These are phyloP conservation scores for Citrus australasica DNA, from an alignment of 345 rosid genomes.

Conservation along the genomic window DNA sequence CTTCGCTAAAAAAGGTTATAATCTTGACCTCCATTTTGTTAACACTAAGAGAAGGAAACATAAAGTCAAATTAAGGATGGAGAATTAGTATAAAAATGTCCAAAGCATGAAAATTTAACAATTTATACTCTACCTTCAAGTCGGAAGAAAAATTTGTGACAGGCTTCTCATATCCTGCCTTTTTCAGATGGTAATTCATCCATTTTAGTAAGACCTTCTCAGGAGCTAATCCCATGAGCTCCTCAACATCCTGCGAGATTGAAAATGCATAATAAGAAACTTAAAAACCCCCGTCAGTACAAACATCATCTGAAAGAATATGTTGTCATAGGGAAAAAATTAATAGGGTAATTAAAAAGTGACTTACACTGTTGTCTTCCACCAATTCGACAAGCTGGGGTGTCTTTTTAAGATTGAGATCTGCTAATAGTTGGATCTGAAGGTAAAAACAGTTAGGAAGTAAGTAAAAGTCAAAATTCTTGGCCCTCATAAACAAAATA, in stretches of 20 bases:
- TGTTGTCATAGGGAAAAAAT: background rate
- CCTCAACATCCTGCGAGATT: constrained; percentile 75
- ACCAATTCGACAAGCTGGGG: constrained; percentile 94
- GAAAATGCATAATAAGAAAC: background rate
- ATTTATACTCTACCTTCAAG: constrained; percentile 50
- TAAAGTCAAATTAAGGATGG: background rate
- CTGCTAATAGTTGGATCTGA: constrained; percentile 85
- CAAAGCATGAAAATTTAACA: background rate
- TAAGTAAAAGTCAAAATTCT: background rate
- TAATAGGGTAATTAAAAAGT: background rate
- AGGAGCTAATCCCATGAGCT: constrained; percentile 81
- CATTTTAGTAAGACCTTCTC: constrained; percentile 84
- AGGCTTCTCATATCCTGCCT: constrained; percentile 82
- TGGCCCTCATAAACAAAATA: background rate
- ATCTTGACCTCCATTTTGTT: background rate
- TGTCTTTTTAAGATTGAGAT: constrained; percentile 89
- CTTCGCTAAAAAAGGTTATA: background rate
- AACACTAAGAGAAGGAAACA: background rate
- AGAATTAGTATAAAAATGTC: background rate
- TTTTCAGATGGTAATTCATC: constrained; percentile 92
- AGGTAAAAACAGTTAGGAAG: constrained; percentile 12
- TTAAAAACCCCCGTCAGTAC: background rate
- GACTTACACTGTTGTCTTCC: constrained; percentile 66
- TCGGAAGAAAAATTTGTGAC: constrained; percentile 83
- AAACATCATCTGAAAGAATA: background rate